phyloP scores from a whole-genome alignment of 805 yeast species.

The Yamadazyma paraphyllophila region DNA sequence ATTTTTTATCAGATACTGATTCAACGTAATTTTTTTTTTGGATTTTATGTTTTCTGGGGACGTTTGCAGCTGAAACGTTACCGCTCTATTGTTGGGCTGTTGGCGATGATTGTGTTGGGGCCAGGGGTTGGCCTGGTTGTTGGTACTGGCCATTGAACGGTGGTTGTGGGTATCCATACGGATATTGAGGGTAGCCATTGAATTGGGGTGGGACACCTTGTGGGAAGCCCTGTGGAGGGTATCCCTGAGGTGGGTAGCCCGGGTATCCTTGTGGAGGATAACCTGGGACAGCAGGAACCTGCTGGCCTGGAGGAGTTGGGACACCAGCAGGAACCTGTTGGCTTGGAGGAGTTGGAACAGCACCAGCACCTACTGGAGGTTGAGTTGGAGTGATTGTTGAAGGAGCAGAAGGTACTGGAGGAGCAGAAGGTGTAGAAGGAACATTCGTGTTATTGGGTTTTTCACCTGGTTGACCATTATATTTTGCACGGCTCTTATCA shows the following conservation, averaged over 20 bases:
- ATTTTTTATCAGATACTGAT: slow-evolving; percentile 4
- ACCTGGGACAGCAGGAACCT: slow-evolving; percentile 1
- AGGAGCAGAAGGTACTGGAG: slow-evolving; percentile 7
- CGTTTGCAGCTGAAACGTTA: no score
- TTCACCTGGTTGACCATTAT: slow-evolving; percentile 44
- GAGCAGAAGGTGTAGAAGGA: slow-evolving; percentile 8
- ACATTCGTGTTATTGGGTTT: slow-evolving; percentile 7
- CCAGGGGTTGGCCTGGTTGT: slow-evolving; percentile 13
- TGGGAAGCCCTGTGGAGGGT: slow-evolving; percentile 17
- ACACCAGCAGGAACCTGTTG: slow-evolving; percentile 5
- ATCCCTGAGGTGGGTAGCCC: slow-evolving; percentile 9
- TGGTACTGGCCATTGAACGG: slow-evolving; percentile 19
- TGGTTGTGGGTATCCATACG: slow-evolving; percentile 17
- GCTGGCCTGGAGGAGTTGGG: slow-evolving; percentile 12
- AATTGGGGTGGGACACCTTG: slow-evolving; percentile 23
- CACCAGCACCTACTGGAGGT: slow-evolving; percentile 11
- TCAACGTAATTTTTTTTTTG: slow-evolving; percentile 4
- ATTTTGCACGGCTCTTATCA: slow-evolving; percentile 35
- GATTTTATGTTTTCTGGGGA: slow-evolving; percentile 1
- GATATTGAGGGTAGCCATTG: slow-evolving; percentile 21
- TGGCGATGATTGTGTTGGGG: slow-evolving; percentile 9
- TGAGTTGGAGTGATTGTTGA: slow-evolving; percentile 9
- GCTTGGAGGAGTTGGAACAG: slow-evolving; percentile 3
- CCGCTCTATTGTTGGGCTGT: slow-evolving; percentile 9
- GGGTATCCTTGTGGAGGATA: slow-evolving; percentile 9